Conservation (phyloP, 768 basidiomycete genomes). For the Pholiota conissans region DNA sequence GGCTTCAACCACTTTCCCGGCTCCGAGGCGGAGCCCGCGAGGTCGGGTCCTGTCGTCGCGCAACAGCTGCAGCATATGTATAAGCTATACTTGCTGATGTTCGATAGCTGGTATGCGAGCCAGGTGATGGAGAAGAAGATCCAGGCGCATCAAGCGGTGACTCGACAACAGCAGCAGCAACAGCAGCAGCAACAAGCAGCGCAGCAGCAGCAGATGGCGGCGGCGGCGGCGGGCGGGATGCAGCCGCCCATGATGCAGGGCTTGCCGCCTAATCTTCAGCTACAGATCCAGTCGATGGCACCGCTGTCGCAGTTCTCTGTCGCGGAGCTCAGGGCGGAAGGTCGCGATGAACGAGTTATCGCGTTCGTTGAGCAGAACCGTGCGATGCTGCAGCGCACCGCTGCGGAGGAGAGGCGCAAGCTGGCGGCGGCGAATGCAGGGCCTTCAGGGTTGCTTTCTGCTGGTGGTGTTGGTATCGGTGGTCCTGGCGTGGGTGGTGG, state of each 20-base stretch:
- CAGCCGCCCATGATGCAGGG: slow-evolving; percentile 38
- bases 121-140: slow-evolving; percentile 34
- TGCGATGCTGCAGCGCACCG: slow-evolving; percentile 39
- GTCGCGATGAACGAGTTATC: slow-evolving; percentile 52
- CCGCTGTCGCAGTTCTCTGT: slow-evolving; percentile 44
- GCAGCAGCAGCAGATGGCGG: slow-evolving; percentile 2
- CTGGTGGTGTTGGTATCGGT: too few species aligned
- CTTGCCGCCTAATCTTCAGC: too few species aligned
- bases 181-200: neutral
- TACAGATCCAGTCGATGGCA: too few species aligned
- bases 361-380: slow-evolving; percentile 58
- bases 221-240: slow-evolving; percentile 4
- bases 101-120: slow-evolving; percentile 55
- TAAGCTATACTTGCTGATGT: slow-evolving; percentile 52
- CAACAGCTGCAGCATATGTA: slow-evolving; percentile 61
- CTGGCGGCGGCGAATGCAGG: slow-evolving; percentile 19
- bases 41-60: slow-evolving; percentile 61
- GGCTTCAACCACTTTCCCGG: slow-evolving; percentile 67
- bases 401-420: slow-evolving; percentile 38
- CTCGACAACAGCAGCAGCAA: neutral
- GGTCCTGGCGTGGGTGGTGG: neutral
- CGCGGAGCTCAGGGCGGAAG: slow-evolving; percentile 52
- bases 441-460: neutral
- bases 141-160: slow-evolving; percentile 5
- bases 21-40: slow-evolving; percentile 58